Evolutionary conservation across 108 stramenopile species (phyloP).

Genomic region (Ochromonas danica): DNA sequence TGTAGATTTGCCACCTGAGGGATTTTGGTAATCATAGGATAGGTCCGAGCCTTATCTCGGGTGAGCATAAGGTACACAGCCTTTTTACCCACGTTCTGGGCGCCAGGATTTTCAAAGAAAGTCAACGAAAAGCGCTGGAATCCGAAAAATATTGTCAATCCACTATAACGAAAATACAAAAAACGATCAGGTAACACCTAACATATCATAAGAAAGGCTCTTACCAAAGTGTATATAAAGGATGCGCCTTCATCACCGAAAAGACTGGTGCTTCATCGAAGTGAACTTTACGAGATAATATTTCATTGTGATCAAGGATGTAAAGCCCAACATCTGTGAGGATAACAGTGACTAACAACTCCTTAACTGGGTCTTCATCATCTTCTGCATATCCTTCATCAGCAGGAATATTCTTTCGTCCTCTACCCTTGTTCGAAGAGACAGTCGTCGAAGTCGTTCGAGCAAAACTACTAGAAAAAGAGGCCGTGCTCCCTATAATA

Average conservation of each 20-base stretch:
- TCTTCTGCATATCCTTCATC: too few relatives aligned
- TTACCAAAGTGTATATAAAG: neutral
- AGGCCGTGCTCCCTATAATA: too few relatives aligned
- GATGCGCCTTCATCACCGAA: neutral
- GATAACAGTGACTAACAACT: neutral
- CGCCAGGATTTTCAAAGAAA: too few relatives aligned
- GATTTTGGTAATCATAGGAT: neutral
- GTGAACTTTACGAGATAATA: neutral
- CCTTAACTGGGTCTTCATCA: too few relatives aligned
- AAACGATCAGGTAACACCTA: neutral
- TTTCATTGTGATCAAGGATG: neutral
- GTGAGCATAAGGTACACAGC: neutral
- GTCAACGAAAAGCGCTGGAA: conserved; percentile 28
- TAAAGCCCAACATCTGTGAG: neutral
- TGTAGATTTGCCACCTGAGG: neutral
- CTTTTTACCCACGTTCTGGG: too few relatives aligned
- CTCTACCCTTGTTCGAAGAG: too few relatives aligned
- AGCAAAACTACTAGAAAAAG: too few relatives aligned
- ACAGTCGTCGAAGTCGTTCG: too few relatives aligned
- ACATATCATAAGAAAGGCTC: neutral
- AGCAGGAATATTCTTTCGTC: too few relatives aligned
- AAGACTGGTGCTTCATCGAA: conserved; percentile 8
- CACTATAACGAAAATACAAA: neutral
- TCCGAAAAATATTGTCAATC: conserved; percentile 27
- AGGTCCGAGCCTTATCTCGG: conserved; percentile 8